phyloP scores from a whole-genome alignment of 2,329 filamentous ascomycete species.

The Claviceps citrina region DNA sequence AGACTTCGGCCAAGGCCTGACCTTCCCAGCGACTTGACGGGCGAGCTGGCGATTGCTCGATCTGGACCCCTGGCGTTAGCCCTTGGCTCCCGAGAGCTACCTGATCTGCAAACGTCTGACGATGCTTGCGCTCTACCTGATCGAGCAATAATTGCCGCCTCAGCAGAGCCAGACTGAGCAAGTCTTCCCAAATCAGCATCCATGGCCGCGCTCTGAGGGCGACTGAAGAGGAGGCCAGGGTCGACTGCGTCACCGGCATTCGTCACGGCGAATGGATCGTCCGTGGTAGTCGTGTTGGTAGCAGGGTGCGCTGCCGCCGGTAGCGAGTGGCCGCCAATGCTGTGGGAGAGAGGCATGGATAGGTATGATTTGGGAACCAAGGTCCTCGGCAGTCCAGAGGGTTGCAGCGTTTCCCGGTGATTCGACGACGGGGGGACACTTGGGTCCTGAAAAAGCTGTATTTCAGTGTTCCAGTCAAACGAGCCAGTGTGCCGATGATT shows the following conservation, averaged over 20 bases:
- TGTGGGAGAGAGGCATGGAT: slow-evolving; percentile 12
- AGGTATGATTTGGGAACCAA: slow-evolving; percentile 36
- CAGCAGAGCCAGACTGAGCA: slow-evolving; percentile 15
- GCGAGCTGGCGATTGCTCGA: slow-evolving; percentile 30
- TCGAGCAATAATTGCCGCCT: slow-evolving; percentile 13
- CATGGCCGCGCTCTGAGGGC: slow-evolving; percentile 32
- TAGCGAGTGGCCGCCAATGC: slow-evolving; percentile 17
- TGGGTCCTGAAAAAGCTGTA: slow-evolving; percentile 39
- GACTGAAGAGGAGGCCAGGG: slow-evolving; percentile 42
- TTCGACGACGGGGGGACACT: slow-evolving; percentile 18
- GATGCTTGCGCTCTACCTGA: slow-evolving; percentile 14
- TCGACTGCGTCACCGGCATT: slow-evolving; percentile 36
- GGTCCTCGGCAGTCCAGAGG: slow-evolving; percentile 27
- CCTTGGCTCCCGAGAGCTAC: slow-evolving; percentile 28
- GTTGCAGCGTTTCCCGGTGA: slow-evolving; percentile 23
- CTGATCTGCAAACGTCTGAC: slow-evolving; percentile 25
- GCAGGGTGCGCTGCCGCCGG: slow-evolving; percentile 26
- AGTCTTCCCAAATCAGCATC: slow-evolving; percentile 21
- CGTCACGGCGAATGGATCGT: slow-evolving; percentile 36
- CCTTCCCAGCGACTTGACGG: slow-evolving; percentile 32
- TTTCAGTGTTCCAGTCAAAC: slow-evolving; percentile 41
- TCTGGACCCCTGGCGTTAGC: slow-evolving; percentile 26
- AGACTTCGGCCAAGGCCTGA: slow-evolving; percentile 38
- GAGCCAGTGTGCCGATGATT: slow-evolving; percentile 34
- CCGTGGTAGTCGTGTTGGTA: slow-evolving; percentile 14